A percentile compares a stretch with the other conserved stretches of the same genome.
Conservation (phyloP, 1,139 yeast species). For the Saccharomyces hybrid region DNA sequence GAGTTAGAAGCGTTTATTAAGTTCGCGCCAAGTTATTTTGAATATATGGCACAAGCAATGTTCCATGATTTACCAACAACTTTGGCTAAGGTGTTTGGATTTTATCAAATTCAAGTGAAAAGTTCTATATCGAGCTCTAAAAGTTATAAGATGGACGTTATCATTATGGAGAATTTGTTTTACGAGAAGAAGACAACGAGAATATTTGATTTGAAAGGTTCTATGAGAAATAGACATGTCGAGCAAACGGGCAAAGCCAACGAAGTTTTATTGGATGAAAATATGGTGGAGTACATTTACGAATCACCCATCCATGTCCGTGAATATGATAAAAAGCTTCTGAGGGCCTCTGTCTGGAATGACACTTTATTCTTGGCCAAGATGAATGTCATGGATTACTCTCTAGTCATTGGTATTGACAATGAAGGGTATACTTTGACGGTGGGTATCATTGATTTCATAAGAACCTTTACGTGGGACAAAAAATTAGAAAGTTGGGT, state of each 20-base stretch:
- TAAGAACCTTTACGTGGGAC: constrained; percentile 97
- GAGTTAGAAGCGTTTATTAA: constrained; percentile 91
- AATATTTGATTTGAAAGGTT: constrained; percentile 92
- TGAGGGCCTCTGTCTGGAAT: constrained; percentile 86
- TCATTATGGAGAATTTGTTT: constrained; percentile 92
- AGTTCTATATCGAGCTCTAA: constrained; percentile 63
- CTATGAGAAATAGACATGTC: constrained; percentile 95
- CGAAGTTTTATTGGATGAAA: constrained; percentile 90
- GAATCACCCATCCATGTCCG: constrained; percentile 92
- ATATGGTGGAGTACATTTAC: constrained; percentile 95
- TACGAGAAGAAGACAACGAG: constrained; percentile 77
- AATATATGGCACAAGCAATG: constrained; percentile 89
- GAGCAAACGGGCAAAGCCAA: constrained; percentile 93
- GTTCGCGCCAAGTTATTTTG: constrained; percentile 94
- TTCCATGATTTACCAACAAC: constrained; percentile 94
- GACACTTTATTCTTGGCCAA: constrained; percentile 91
- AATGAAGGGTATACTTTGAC: constrained; percentile 58
- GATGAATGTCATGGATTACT: constrained; percentile 98
- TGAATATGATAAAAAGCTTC: constrained; percentile 79
- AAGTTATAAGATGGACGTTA: constrained; percentile 76
- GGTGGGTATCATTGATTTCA: constrained; percentile 93
- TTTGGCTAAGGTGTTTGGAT: constrained; percentile 89
- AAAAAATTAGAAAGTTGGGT: constrained; percentile 98
- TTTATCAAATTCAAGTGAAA: constrained; percentile 84
- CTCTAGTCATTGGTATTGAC: constrained; percentile 87